These are phyloP conservation scores for Tulasnella sp. DNA, from an alignment of 768 basidiomycete genomes.

Conservation along the genomic window DNA sequence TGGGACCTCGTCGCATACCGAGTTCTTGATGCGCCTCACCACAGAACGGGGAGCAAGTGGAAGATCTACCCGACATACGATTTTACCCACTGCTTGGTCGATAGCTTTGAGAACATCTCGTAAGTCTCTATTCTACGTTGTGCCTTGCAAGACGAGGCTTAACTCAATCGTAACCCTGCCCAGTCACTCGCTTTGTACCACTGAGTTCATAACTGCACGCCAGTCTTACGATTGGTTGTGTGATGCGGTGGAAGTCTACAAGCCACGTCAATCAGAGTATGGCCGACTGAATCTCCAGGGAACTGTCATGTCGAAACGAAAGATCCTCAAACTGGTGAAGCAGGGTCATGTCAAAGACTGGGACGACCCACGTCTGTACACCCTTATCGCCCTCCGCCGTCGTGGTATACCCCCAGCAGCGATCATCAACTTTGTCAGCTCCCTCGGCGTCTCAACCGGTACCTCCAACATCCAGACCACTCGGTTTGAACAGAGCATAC, in stretches of 20 bases:
- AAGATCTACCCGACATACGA: constrained; percentile 98
- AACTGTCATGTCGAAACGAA: constrained; percentile 94
- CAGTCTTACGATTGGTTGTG: constrained; percentile 99
- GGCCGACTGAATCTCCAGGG: constrained; percentile 89
- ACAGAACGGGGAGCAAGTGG: constrained; percentile 89
- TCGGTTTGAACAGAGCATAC: constrained; percentile 83
- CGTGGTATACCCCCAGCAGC: constrained; percentile 97
- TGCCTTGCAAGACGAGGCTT: neutral
- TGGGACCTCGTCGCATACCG: constrained; percentile 98
- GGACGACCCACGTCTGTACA: constrained; percentile 97
- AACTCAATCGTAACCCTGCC: neutral
- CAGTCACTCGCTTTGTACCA: constrained; percentile 73
- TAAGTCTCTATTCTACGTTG: constrained; percentile 36
- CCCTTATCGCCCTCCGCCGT: constrained; percentile 87
- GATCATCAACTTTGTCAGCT: constrained; percentile 83
- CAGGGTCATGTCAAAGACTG: constrained; percentile 78
- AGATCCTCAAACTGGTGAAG: constrained; percentile 80
- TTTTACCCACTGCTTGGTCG: constrained; percentile 94
- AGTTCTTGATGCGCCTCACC: constrained; percentile 81
- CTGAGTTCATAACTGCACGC: constrained; percentile 89
- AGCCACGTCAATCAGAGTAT: constrained; percentile 93
- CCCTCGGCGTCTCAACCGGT: constrained; percentile 85
- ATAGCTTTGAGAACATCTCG: constrained; percentile 99
- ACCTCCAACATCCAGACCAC: constrained; percentile 72
- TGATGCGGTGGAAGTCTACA: constrained; percentile 94